These are phyloP conservation scores for Mytilinidion resinicola DNA, from an alignment of 495 filamentous ascomycete genomes.

Conservation along the genomic window DNA sequence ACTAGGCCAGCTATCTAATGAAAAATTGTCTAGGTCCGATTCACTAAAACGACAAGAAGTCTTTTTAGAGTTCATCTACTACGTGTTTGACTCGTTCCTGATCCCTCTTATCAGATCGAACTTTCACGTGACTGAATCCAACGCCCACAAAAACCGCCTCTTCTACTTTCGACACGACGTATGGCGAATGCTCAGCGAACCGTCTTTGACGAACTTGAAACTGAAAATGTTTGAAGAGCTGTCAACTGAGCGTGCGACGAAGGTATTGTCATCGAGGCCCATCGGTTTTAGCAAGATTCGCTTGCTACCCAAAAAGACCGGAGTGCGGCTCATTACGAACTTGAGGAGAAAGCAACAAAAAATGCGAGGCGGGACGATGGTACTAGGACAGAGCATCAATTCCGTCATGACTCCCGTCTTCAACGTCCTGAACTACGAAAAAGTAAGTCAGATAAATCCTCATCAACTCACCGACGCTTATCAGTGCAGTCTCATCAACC, in stretches of 20 bases:
- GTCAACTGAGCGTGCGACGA: conserved; percentile 48
- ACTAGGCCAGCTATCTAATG: conserved; percentile 29
- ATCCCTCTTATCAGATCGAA: conserved; percentile 81
- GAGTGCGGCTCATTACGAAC: conserved; percentile 81
- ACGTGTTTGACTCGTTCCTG: conserved; percentile 82
- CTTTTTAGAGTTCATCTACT: conserved; percentile 81
- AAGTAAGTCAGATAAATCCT: conserved; percentile 35
- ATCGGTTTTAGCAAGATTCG: conserved; percentile 77
- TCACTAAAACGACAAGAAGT: conserved; percentile 70
- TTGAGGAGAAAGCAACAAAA: conserved; percentile 57
- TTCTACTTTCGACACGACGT: conserved; percentile 95
- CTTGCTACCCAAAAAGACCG: conserved; percentile 65
- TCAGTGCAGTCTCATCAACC: conserved; percentile 48
- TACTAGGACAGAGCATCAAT: conserved; percentile 74
- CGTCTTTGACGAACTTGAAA: conserved; percentile 64
- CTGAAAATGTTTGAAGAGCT: conserved; percentile 73
- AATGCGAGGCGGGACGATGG: conserved; percentile 44
- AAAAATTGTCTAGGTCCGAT: conserved; percentile 66
- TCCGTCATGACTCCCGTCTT: conserved; percentile 66
- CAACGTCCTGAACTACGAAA: conserved; percentile 73
- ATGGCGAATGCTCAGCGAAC: conserved; percentile 71
- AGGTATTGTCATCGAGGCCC: conserved; percentile 52
- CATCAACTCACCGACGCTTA: neutral
- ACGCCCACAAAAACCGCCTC: conserved; percentile 66
- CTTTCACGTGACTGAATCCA: conserved; percentile 93